Conservation (phyloP, 2,329 filamentous ascomycete genomes). For the Achaetomium macrosporum region DNA sequence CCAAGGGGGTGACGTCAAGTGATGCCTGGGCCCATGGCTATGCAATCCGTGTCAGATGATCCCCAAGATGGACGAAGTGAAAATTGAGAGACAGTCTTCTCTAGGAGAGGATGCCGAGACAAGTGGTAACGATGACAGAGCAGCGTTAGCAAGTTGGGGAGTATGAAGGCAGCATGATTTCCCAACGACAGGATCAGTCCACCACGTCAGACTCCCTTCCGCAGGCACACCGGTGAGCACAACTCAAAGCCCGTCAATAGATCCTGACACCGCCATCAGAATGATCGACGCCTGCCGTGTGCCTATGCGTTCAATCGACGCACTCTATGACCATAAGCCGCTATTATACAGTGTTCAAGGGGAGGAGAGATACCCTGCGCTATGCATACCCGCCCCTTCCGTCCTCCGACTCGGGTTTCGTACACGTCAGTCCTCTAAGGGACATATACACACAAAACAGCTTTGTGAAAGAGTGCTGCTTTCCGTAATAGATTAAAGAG, state of each 20-base stretch:
- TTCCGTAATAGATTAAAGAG: slow-evolving; percentile 21
- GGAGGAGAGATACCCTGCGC: slow-evolving; percentile 48
- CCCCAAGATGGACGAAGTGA: not conserved
- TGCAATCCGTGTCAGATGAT: no score
- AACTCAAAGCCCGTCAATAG: not conserved
- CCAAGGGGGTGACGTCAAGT: no score
- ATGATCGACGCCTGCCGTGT: slow-evolving; percentile 15
- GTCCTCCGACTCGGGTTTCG: slow-evolving; percentile 14
- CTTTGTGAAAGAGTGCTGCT: slow-evolving; percentile 14
- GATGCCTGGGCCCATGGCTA: no score
- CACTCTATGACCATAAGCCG: slow-evolving; percentile 28
- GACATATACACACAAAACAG: slow-evolving; percentile 15
- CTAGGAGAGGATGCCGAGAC: no score
- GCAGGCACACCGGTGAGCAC: not conserved
- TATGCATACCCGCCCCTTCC: slow-evolving; percentile 29
- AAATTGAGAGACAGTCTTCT: not conserved
- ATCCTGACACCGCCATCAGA: slow-evolving; percentile 1
- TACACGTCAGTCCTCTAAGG: slow-evolving; percentile 18
- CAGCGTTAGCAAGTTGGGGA: not conserved
- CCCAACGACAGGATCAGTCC: not conserved
- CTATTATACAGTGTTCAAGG: slow-evolving; percentile 43
- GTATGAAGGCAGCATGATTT: not conserved
- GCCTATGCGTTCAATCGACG: slow-evolving; percentile 20
- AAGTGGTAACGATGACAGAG: not conserved
- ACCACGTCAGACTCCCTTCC: not conserved